Evolutionary conservation across 2,329 filamentous ascomycete genomes (phyloP).

Genomic region (Monilinia aucupariae): DNA sequence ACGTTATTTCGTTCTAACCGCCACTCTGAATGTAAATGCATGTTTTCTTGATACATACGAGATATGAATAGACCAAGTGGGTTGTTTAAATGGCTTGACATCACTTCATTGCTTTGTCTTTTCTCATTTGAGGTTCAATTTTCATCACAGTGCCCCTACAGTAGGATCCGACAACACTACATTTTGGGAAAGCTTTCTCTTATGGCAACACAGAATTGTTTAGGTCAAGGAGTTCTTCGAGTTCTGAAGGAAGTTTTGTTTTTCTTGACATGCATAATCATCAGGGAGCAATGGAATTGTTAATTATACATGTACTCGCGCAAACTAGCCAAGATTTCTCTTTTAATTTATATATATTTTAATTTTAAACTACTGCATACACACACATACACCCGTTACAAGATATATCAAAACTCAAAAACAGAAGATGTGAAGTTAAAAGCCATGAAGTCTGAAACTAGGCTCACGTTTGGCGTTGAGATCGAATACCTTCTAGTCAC

Average conservation of each 20-base stretch:
- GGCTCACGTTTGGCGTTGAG: slow-evolving; percentile 14
- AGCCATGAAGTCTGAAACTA: neutral
- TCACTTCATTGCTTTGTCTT: neutral
- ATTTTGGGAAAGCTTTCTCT: neutral
- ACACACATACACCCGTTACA: neutral
- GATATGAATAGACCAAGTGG: neutral
- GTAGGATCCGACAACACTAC: neutral
- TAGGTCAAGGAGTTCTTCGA: neutral
- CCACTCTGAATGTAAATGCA: neutral
- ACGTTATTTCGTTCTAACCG: neutral
- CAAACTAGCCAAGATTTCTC: neutral
- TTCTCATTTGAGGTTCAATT: neutral
- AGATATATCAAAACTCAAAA: neutral
- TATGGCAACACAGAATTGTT: neutral
- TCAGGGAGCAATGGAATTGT: neutral
- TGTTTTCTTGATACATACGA: neutral
- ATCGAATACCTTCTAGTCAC: slow-evolving; percentile 9
- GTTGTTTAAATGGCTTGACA: neutral
- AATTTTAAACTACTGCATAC: neutral
- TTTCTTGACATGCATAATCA: neutral
- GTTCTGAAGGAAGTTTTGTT: neutral
- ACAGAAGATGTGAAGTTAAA: neutral
- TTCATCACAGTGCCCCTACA: neutral
- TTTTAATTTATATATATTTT: neutral
- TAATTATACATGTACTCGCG: neutral